Conservation (phyloP, 2,329 filamentous ascomycete genomes). For the Aspergillus flavus region DNA sequence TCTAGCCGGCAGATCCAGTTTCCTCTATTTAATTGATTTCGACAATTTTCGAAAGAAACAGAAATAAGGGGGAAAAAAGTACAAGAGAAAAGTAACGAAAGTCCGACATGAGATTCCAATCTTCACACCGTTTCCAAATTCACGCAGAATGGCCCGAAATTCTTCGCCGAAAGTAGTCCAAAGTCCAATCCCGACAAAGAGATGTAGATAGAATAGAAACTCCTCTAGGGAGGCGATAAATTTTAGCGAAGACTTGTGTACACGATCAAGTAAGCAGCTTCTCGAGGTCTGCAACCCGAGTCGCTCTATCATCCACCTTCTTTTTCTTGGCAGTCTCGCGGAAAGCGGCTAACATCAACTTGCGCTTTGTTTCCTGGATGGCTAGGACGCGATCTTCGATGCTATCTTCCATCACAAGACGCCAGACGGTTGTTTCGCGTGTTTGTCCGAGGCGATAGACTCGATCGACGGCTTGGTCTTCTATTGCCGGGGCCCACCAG, state of each 20-base stretch:
- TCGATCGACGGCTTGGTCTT: constrained; percentile 87
- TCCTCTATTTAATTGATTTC: background rate
- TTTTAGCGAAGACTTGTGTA: background rate
- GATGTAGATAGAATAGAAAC: background rate
- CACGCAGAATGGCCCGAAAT: background rate
- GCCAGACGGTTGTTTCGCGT: constrained; percentile 72
- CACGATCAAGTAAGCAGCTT: constrained; percentile 30
- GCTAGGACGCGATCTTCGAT: constrained; percentile 80
- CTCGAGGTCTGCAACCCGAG: constrained; percentile 55
- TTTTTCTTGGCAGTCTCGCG: constrained; percentile 66
- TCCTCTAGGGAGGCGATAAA: background rate
- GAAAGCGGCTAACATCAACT: constrained; percentile 77
- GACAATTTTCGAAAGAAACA: background rate
- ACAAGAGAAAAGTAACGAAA: background rate
- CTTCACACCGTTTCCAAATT: background rate
- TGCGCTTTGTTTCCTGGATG: constrained; percentile 77
- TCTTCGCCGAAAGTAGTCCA: background rate
- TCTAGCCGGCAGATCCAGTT: background rate
- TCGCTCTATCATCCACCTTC: constrained; percentile 56
- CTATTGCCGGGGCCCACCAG: constrained; percentile 93
- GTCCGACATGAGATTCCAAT: background rate
- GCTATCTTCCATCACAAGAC: constrained; percentile 76
- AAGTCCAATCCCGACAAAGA: no score
- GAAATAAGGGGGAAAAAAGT: background rate
- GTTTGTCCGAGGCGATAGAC: constrained; percentile 86